Base-by-base conservation (phyloP, 1,284 basidiomycete genomes). In the Phenoliferia sp. region DNA sequence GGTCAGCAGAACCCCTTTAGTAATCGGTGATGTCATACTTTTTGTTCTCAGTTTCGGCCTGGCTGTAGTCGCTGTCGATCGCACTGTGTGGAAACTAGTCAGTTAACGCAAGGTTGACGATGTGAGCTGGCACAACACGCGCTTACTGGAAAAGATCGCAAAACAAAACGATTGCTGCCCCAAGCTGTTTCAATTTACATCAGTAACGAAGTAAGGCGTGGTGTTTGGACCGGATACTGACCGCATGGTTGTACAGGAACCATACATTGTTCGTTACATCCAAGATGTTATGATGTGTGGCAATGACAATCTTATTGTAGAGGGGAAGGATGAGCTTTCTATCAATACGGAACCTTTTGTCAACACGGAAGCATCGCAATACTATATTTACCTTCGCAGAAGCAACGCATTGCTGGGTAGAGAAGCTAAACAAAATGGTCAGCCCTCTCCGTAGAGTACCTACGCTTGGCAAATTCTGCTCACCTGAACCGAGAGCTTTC, bases 111-210 rank as follows among this genome's bases (percentile, higher is more conserved):
- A n/a, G n/a, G n/a, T n/a, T n/a, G n/a, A n/a, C n/a, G n/a, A n/a
- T n/a, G n/a, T n/a, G n/a, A n/a, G n/a, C n/a, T n/a, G n/a, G n/a
- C n/a, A n/a, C n/a, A n/a, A n/a, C n/a, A n/a, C n/a, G n/a, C n/a
- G n/a, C 5, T n/a, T 39, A 59, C 59, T 73, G 70, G 15, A 73
- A 71, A 2, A 73, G 54, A 55, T 74, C 72, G 57, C 71, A 62
- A 32, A 70, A 69, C 3, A 73, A 48, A 1, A 73, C 72, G 28
- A 73, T 67, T 2, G 72, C 60, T 12, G 68, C 66, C 6, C 67
- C 66, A 3, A 74, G 65, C 0, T 44, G 39, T 44, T 44, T 44
- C 12, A 44, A 12, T 22, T 12, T 44, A 22, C 12, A 22, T 44
- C 39, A 44, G 39, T 44, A 22, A 22, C 22, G 39, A 12, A 44